Percentiles rank a stretch among this genome's conserved stretches.
Conservation (phyloP, 1,139 yeast genomes). For the Hyphopichia wangnamkhiaoensis region DNA sequence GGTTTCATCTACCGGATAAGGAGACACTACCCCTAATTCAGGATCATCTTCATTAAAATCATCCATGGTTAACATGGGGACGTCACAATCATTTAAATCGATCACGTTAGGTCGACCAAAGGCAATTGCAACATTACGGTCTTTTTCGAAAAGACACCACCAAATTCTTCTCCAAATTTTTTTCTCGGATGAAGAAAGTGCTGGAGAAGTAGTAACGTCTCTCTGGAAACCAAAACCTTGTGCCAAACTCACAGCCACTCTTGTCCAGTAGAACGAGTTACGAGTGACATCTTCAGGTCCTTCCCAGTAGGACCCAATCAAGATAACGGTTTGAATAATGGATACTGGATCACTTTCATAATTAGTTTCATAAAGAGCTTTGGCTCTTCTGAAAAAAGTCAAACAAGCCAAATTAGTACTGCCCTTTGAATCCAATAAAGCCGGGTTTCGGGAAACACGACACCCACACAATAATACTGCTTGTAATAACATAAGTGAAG, state of each 20-base stretch:
- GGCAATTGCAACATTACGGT: slow-evolving; percentile 70
- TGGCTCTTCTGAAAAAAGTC: slow-evolving; percentile 75
- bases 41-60: slow-evolving; percentile 66
- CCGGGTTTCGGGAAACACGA: slow-evolving; percentile 59
- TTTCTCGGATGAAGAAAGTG: slow-evolving; percentile 42
- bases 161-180: slow-evolving; percentile 70
- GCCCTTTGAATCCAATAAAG: slow-evolving; percentile 56
- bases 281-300: slow-evolving; percentile 78
- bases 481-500: slow-evolving; percentile 68
- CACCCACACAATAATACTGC: slow-evolving; percentile 72
- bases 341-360: slow-evolving; percentile 72
- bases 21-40: slow-evolving; percentile 40
- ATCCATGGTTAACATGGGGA: slow-evolving; percentile 65
- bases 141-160: slow-evolving; percentile 81
- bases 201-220: slow-evolving; percentile 38
- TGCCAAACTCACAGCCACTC: slow-evolving; percentile 71
- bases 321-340: slow-evolving; percentile 62
- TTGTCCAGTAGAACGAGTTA: slow-evolving; percentile 76
- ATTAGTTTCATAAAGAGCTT: slow-evolving; percentile 71
- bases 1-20: slow-evolving; percentile 48
- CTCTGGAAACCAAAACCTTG: slow-evolving; percentile 82
- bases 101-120: slow-evolving; percentile 75
- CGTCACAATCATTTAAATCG: slow-evolving; percentile 75
- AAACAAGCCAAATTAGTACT: slow-evolving; percentile 59
- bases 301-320: slow-evolving; percentile 75